These are phyloP conservation scores for Tylopilus intermedius DNA, from an alignment of 768 basidiomycete species.

Conservation along the genomic window DNA sequence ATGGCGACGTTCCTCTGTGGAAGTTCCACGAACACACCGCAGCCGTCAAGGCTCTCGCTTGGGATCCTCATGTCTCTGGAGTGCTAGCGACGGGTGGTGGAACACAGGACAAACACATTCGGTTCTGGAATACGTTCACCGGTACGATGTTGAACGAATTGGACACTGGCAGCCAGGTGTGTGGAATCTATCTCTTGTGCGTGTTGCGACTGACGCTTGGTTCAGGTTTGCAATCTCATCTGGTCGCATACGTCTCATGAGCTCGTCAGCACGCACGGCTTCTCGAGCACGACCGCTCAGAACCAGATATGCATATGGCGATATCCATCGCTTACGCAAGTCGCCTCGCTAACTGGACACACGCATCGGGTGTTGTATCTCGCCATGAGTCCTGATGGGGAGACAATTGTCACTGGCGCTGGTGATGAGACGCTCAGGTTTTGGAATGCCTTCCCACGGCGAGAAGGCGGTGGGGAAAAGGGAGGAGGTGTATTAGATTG, in stretches of 20 bases:
- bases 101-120: conserved; percentile 97
- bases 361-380: conserved; percentile 93
- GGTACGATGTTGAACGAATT: conserved; percentile 82
- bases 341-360: conserved; percentile 91
- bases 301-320: conserved; percentile 97
- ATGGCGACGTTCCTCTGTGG: conserved; percentile 70
- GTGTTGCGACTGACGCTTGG: conserved; percentile 6
- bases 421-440: conserved; percentile 96
- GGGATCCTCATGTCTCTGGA: conserved; percentile 93
- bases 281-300: conserved; percentile 87
- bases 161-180: conserved; percentile 94
- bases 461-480: conserved; percentile 39
- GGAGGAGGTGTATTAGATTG: conserved; percentile 43
- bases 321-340: conserved; percentile 90
- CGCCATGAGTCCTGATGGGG: conserved; percentile 96
- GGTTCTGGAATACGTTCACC: conserved; percentile 92
- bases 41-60: conserved; percentile 96
- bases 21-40: conserved; percentile 96
- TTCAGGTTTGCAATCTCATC: conserved; percentile 93
- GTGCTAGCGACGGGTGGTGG: conserved; percentile 93
- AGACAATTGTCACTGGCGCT: conserved; percentile 96
- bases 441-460: conserved; percentile 95
- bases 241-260: conserved; percentile 96
- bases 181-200: background rate
- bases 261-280: conserved; percentile 96